phyloP scores from a whole-genome alignment of 306 rosid genomes.

The Cicer judaicum region DNA sequence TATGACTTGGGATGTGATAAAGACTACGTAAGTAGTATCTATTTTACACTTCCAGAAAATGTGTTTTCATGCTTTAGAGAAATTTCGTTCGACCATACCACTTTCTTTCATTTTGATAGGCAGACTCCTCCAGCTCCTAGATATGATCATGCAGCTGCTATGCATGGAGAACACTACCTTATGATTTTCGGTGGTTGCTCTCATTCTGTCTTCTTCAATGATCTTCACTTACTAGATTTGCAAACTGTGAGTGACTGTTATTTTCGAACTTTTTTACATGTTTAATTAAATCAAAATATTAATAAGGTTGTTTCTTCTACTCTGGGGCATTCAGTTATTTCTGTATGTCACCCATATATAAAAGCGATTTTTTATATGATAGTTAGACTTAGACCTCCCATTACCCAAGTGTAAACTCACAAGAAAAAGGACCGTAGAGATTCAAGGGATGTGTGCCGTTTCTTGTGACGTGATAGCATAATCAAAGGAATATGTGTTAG shows the following conservation, averaged over 20 bases:
- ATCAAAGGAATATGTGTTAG: slow-evolving; percentile 19
- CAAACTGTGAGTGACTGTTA: slow-evolving; percentile 66
- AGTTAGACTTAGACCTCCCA: slow-evolving; percentile 22
- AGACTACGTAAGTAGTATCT: slow-evolving; percentile 71
- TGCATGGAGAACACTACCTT: slow-evolving; percentile 80
- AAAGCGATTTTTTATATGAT: slow-evolving; percentile 27
- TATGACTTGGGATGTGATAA: slow-evolving; percentile 76
- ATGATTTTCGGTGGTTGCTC: slow-evolving; percentile 95
- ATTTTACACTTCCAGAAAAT: slow-evolving; percentile 42
- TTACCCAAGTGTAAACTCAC: slow-evolving; percentile 26
- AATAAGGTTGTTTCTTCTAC: slow-evolving; percentile 33
- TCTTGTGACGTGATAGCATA: slow-evolving; percentile 7
- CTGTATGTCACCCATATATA: slow-evolving; percentile 1
- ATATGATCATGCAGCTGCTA: slow-evolving; percentile 85
- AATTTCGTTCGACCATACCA: slow-evolving; percentile 43
- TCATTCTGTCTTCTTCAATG: slow-evolving; percentile 84
- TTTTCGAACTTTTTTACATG: slow-evolving; percentile 6
- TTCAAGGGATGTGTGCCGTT: slow-evolving; percentile 4
- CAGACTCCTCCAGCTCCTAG: slow-evolving; percentile 92
- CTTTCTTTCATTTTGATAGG: slow-evolving; percentile 72
- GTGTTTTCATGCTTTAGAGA: slow-evolving; percentile 38
- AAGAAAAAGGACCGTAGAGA: slow-evolving; percentile 30
- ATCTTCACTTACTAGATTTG: slow-evolving; percentile 88
- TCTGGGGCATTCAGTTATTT: slow-evolving; percentile 37
- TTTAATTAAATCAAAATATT: slow-evolving; percentile 6